Evolutionary conservation across 768 basidiomycete species (phyloP), one percentile per base, ranked within the genome.

Genomic region (Psilocybe sp.): DNA sequence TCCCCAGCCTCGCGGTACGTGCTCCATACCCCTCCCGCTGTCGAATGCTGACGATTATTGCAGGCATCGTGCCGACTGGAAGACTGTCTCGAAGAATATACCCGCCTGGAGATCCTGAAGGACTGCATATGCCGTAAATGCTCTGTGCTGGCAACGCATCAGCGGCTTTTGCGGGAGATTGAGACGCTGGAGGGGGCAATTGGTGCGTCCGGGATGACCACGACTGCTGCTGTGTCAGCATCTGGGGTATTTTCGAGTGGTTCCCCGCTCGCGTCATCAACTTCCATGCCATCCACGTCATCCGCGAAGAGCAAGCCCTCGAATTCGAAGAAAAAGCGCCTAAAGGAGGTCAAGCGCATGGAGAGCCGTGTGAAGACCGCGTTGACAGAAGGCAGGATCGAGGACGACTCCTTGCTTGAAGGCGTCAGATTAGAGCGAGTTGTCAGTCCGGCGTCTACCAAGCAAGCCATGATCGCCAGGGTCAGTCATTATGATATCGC

Each of bases 91-190:
- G 80, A 81, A 50, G 89, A 96, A 39, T 97, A 95, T 65, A 96
- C 93, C 23, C 79, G 85, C 10, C 76, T 96, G 28, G 97, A 99
- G 64, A 68, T 89, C 33, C 76, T 99, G 40, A 81, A 80, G n/a
- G 94, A 95, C 61, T 96, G 93, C 59, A 83, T 92, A 20, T 99
- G 97, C 68, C 84, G 94, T 16, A 85, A 87, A 53, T 99, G 97
- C 63, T 92, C 93, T 1, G 72, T 98, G 52, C 71, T 84, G 5
- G 84, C 87, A 14, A 98, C 97, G 0, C 80, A 82, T 56, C 70
- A 70, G 42, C 75, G 84, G 41, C 74, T 95, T 47, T 65, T 71
- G 36, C 67, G 78, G 8, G 92, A 95, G 47, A 71, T 82, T 4
- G 77, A 82, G 33, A 69, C 75, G 16, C 70, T 93, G 10, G 75